Evolutionary conservation across 2,329 filamentous ascomycete genomes (phyloP).

Genomic region (Neocucurbitaria cava): DNA sequence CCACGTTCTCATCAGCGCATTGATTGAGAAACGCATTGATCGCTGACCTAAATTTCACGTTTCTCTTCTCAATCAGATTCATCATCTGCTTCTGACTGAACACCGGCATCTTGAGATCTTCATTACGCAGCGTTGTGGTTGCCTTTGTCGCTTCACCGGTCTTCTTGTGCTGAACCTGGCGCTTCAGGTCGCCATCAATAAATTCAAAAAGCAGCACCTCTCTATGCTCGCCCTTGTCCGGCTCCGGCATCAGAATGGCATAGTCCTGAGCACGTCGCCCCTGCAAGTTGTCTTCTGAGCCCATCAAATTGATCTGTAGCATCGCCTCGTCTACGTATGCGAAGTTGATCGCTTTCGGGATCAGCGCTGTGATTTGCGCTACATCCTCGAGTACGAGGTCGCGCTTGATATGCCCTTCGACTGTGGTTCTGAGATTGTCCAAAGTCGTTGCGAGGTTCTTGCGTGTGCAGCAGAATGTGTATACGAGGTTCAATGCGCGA

Average conservation of each 20-base stretch:
- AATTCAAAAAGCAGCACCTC: conserved; percentile 92
- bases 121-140: conserved; percentile 72
- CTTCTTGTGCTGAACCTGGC: conserved; percentile 74
- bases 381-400: conserved; percentile 78
- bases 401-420: conserved; percentile 80
- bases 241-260: conserved; percentile 43
- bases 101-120: conserved; percentile 88
- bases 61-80: conserved; percentile 85
- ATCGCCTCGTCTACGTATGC: conserved; percentile 84
- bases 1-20: conserved; percentile 68
- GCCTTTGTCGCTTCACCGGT: conserved; percentile 75
- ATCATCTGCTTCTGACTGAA: conserved; percentile 94
- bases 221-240: conserved; percentile 54
- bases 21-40: conserved; percentile 78
- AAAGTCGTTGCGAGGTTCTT: conserved; percentile 94
- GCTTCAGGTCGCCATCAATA: conserved; percentile 86
- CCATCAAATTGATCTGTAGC: conserved; percentile 80
- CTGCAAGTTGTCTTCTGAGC: conserved; percentile 71
- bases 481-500: conserved; percentile 87
- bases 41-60: conserved; percentile 79
- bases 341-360: conserved; percentile 82
- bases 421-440: conserved; percentile 82
- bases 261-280: conserved; percentile 60
- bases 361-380: conserved; percentile 77
- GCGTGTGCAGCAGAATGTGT: conserved; percentile 91